phyloP scores from a whole-genome alignment of 2,329 filamentous ascomycete genomes.

The Dothideomycetes sp. region DNA sequence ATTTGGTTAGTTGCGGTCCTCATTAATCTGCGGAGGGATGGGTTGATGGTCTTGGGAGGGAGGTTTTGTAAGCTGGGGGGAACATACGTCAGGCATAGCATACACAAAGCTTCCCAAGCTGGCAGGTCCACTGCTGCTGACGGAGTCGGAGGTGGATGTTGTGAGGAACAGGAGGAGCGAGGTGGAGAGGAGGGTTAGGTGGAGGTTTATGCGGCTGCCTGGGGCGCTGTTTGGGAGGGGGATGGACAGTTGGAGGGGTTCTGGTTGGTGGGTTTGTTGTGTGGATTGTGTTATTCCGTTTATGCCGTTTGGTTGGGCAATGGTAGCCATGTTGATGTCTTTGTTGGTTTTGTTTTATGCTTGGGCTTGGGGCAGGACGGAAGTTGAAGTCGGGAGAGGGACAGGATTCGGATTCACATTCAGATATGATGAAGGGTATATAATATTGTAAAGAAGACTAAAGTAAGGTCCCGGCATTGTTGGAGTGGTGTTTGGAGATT shows the following conservation, averaged over 20 bases:
- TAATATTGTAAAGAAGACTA: too few relatives aligned
- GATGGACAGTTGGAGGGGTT: constrained; percentile 45
- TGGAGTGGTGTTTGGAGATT: too few relatives aligned
- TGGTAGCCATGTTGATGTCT: background rate
- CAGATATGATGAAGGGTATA: too few relatives aligned
- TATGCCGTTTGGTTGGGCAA: background rate
- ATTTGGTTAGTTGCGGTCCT: constrained; percentile 3
- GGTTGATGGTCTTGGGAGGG: too few relatives aligned
- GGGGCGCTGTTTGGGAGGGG: constrained; percentile 44
- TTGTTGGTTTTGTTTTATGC: constrained; percentile 6
- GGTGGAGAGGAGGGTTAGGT: constrained; percentile 43
- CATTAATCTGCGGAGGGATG: too few relatives aligned
- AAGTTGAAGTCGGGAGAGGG: background rate
- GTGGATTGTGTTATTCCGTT: constrained; percentile 1
- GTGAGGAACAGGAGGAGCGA: constrained; percentile 47
- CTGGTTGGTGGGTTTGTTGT: constrained; percentile 11
- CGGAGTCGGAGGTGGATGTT: constrained; percentile 37
- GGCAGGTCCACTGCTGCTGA: constrained; percentile 28
- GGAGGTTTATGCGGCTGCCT: constrained; percentile 47
- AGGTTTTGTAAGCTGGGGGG: too few relatives aligned
- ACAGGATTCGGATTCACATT: background rate
- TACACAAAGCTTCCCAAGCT: constrained; percentile 84
- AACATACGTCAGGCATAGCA: constrained; percentile 80
- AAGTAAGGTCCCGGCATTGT: too few relatives aligned
- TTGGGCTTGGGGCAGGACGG: too few relatives aligned